phyloP scores from a whole-genome alignment of 2,329 filamentous ascomycete genomes.

The Botrytis squamosa region DNA sequence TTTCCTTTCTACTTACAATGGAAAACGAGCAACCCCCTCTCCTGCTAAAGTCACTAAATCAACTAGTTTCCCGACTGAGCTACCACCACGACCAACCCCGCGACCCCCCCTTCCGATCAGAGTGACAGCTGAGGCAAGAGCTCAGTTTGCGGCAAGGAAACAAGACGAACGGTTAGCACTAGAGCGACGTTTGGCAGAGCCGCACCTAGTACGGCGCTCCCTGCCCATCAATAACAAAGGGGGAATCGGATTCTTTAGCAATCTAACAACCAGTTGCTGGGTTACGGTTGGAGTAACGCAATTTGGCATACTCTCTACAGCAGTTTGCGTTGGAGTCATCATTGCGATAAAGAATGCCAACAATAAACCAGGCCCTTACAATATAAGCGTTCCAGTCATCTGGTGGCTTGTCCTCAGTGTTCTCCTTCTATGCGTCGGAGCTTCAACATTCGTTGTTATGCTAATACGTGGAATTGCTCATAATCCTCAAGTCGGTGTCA shows the following conservation, averaged over 20 bases:
- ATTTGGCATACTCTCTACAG: background rate
- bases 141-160: background rate
- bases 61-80: background rate
- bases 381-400: background rate
- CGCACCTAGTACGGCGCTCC: background rate
- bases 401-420: constrained; percentile 1
- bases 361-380: too few species aligned
- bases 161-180: background rate
- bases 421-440: background rate
- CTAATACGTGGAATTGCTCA: background rate
- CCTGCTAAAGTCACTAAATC: background rate
- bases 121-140: constrained; percentile 5
- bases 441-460: background rate
- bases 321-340: background rate
- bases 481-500: background rate
- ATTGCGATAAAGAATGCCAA: background rate
- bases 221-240: background rate
- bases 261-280: background rate
- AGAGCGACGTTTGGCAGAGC: background rate
- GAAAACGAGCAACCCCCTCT: background rate
- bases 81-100: background rate
- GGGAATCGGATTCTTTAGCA: background rate
- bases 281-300: background rate
- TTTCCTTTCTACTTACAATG: constrained; percentile 3
- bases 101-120: background rate